These are phyloP conservation scores for Vaccinium corymbosum DNA, from an alignment of 148 eudicot species.

Conservation along the genomic window DNA sequence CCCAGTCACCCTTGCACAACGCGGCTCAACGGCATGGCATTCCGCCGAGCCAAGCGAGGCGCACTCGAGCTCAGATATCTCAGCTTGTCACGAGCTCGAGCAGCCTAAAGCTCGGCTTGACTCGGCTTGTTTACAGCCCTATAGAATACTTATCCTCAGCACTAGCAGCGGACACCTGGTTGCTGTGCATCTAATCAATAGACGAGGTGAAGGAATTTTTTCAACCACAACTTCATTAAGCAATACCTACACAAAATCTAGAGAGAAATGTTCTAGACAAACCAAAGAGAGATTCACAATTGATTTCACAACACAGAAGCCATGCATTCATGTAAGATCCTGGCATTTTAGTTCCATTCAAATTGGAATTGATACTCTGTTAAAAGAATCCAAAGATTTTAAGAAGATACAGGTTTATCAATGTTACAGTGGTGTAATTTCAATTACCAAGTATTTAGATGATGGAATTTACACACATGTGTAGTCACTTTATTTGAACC, in stretches of 20 bases:
- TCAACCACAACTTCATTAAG: neutral
- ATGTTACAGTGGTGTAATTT: slow-evolving; percentile 8
- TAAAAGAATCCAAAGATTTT: slow-evolving; percentile 1
- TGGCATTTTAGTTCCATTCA: neutral
- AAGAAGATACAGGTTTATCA: neutral
- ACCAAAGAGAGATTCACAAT: neutral
- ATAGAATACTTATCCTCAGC: neutral
- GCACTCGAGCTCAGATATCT: too few relatives aligned
- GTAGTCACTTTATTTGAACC: neutral
- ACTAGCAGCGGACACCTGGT: neutral
- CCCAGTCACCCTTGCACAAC: too few relatives aligned
- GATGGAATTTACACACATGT: neutral
- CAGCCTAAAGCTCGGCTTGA: too few relatives aligned
- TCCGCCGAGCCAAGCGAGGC: too few relatives aligned
- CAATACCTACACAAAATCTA: neutral
- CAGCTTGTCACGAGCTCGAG: too few relatives aligned
- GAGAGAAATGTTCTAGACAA: neutral
- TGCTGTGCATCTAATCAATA: neutral
- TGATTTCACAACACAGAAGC: neutral
- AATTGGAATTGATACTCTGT: neutral
- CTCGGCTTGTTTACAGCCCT: too few relatives aligned
- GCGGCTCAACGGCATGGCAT: too few relatives aligned
- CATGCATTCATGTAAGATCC: neutral
- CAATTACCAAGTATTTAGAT: neutral
- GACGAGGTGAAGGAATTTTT: neutral